phyloP scores from a whole-genome alignment of 202 grass and related monocot species.

The Setaria italica region DNA sequence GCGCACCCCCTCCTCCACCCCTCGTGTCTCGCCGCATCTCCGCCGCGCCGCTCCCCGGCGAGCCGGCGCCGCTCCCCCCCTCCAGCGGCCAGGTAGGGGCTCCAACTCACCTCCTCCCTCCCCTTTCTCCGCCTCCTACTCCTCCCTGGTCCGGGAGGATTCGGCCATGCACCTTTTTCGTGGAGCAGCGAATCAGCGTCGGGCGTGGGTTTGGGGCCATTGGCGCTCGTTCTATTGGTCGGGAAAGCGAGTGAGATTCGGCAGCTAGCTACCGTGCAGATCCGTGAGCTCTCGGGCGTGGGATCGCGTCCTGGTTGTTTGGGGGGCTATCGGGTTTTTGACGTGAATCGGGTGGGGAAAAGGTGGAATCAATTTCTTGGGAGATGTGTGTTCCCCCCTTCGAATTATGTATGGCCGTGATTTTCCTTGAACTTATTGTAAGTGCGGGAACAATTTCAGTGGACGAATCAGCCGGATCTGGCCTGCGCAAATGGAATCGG shows the following conservation, averaged over 20 bases:
- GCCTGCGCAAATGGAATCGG: neutral
- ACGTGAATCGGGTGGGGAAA: slow-evolving; percentile 14
- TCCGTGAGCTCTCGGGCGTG: slow-evolving; percentile 16
- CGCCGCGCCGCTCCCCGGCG: neutral
- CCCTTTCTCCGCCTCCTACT: neutral
- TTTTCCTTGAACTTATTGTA: neutral
- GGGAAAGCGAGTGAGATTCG: slow-evolving; percentile 36
- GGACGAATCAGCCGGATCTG: slow-evolving; percentile 32
- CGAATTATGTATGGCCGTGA: neutral
- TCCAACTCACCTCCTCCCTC: neutral
- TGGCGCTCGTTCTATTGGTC: neutral
- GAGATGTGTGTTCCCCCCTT: neutral
- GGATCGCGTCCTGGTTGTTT: slow-evolving; percentile 12
- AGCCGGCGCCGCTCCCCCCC: neutral
- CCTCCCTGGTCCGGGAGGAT: neutral
- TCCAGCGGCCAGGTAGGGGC: slow-evolving; percentile 45
- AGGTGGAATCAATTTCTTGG: slow-evolving; percentile 2
- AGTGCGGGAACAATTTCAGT: neutral
- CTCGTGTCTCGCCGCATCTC: neutral
- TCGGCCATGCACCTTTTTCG: neutral
- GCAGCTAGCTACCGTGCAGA: slow-evolving; percentile 11
- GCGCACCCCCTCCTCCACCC: too few species aligned
- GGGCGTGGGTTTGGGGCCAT: neutral
- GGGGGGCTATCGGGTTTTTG: neutral
- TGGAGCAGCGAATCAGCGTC: slow-evolving; percentile 16